Evolutionary conservation across 2,329 filamentous ascomycete genomes (phyloP), one percentile per base, ranked within the genome.

Genomic region (Xylariaceae sp.): DNA sequence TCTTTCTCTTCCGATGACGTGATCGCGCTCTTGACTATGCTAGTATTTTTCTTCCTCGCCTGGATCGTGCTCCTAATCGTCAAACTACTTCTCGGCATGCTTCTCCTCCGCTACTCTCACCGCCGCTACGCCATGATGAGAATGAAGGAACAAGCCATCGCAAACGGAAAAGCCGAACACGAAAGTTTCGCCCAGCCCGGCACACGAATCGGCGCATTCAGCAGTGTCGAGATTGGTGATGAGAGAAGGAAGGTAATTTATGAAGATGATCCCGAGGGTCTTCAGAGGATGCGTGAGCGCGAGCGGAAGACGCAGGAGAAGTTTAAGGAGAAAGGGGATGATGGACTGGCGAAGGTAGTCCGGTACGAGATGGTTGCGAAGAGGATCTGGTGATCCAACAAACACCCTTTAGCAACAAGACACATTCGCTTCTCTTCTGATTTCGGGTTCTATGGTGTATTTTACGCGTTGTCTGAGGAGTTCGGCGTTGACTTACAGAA

Each of bases 311-410:
- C 81, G 5, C 83, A 82, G 62, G 83, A 85, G 64, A 86, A 82
- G 65, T 80, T 80, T 23, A 76, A 75, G 39, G 78, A 78, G 62
- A 76, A 80, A 42, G 76, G 77, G 57, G 81, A 83, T 55, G 85
- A 83, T 72, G 70, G 69, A 37, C 63, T 73, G 5, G 69, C 84
- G 85, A 74, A 88, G 81, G 69, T 85, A 77, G 72, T 81, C 67
- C 82, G 94, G 68, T 99, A 97, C 76, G 91, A 92, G 71, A 97
- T 97, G 94, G 88, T 92, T 67, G 90, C 91, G 0, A 97, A 97
- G 81, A 83, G 94, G 72, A 99, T 99, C 68, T 99, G 94, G 94
- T 97, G 51, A 59, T 30, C 23, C 4, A 30, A 30, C 23, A 5
- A 30, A 30, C 23, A 30, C 23, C 23, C 3, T 5, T 30, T 5